Evolutionary conservation across 139 green algal genomes (phyloP).

Genomic region (Chlorella sp.): DNA sequence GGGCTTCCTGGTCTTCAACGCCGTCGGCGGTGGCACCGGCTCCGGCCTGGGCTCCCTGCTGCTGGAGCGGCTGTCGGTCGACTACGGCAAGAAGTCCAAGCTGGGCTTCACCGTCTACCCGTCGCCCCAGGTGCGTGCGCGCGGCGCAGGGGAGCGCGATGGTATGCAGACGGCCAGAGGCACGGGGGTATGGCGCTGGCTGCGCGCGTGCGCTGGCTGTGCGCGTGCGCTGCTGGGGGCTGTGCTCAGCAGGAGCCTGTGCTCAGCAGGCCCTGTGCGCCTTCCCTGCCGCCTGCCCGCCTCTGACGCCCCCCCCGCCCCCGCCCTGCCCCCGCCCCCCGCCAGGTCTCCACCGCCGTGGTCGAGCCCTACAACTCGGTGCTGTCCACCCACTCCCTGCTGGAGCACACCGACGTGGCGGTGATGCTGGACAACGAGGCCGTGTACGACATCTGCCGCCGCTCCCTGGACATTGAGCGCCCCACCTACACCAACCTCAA

Average conservation of each 20-base stretch:
- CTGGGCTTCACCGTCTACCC: conserved; percentile 97
- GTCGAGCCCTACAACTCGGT: conserved; percentile 98
- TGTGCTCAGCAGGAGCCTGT: neutral
- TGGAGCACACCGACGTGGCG: conserved; percentile 97
- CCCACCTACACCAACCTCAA: conserved; percentile 99
- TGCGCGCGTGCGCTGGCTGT: neutral
- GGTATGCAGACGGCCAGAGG: neutral
- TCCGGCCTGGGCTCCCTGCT: conserved; percentile 96
- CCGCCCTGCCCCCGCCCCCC: neutral
- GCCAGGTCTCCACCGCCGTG: conserved; percentile 89
- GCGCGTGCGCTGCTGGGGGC: neutral
- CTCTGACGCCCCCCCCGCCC: no score
- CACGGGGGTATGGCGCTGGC: neutral
- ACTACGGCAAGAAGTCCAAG: conserved; percentile 99
- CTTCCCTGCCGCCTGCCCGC: neutral
- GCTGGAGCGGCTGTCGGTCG: conserved; percentile 95
- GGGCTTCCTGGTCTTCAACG: conserved; percentile 98
- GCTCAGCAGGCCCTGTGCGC: no score
- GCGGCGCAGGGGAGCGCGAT: neutral
- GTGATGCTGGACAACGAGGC: conserved; percentile 98
- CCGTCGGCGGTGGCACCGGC: conserved; percentile 93
- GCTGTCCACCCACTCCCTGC: conserved; percentile 95
- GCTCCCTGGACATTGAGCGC: conserved; percentile 95
- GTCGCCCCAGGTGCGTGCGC: conserved; percentile 70
- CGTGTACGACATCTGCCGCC: conserved; percentile 97